Percentiles rank a stretch among this genome's conserved stretches.
Evolutionary conservation across 306 rosid species (phyloP).

Genomic region (Dryas drummondii): DNA sequence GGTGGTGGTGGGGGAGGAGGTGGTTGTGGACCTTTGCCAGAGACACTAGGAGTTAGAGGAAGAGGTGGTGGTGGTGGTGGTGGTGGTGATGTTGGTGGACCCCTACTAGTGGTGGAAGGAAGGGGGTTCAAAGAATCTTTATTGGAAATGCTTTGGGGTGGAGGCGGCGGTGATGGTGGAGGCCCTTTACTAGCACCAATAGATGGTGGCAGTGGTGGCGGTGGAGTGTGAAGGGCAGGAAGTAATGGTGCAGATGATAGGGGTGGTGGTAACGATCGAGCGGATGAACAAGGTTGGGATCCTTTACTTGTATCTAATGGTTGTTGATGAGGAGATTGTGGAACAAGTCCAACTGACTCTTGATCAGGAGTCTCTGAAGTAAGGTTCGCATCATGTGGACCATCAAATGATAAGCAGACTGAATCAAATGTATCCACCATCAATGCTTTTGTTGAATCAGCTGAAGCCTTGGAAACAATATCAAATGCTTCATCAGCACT

Average conservation of each 20-base stretch:
- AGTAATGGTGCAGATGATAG: slow-evolving; percentile 5
- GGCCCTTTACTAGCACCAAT: neutral
- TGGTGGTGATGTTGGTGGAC: neutral
- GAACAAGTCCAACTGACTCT: slow-evolving; percentile 26
- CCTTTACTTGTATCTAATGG: slow-evolving; percentile 29
- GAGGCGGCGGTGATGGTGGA: neutral
- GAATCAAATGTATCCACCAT: slow-evolving; percentile 45
- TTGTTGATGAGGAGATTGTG: slow-evolving; percentile 32
- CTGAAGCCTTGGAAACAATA: slow-evolving; percentile 49
- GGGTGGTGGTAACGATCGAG: slow-evolving; percentile 21
- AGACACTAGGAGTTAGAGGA: slow-evolving; percentile 20
- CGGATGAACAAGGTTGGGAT: slow-evolving; percentile 42
- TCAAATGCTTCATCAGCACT: slow-evolving; percentile 92
- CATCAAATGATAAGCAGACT: slow-evolving; percentile 40
- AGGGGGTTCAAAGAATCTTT: neutral
- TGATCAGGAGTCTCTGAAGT: slow-evolving; percentile 40
- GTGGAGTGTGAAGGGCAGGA: slow-evolving; percentile 17
- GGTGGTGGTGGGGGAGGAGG: slow-evolving; percentile 10
- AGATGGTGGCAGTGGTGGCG: slow-evolving; percentile 5
- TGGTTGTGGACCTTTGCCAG: neutral
- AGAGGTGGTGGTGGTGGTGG: slow-evolving; percentile 17
- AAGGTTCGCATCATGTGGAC: slow-evolving; percentile 33
- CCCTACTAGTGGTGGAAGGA: neutral
- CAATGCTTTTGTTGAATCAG: slow-evolving; percentile 47
- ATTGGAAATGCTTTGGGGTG: neutral